Evolutionary conservation across 1,139 yeast species (phyloP), one percentile per base, ranked within the genome.

Genomic region (Debaryomyces subglobosus): DNA sequence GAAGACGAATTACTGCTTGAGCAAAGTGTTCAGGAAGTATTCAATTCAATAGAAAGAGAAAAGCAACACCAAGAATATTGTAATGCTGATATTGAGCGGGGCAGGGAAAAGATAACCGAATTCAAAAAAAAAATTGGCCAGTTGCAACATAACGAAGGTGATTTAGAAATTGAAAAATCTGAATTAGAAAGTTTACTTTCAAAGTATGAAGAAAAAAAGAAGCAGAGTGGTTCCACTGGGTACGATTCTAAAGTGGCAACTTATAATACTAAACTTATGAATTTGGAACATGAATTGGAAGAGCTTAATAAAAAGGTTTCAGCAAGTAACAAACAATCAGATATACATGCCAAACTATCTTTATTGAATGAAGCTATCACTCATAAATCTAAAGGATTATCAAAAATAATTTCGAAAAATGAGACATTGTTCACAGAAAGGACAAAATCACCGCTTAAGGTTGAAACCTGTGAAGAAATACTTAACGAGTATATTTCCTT

Each of bases 271-370:
- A 63, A 67, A 36, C 65, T 86, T 6, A 49, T 67, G 1, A 57
- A 64, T 7, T 49, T 82, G 12, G 95, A 86, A 54, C 65, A 61
- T 25, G 81, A 81, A 23, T 59, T 82, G 18, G 95, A 88, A 10
- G 73, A 72, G 0, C 56, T 84, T 20, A 79, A 80, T 48, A 74
- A 73, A 18, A 76, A 79, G 38, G 71, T 88, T 6, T 65, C 79
- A 5, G 64, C 69, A 15, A 76, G 80, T 13, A 84, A 81, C 54
- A 77, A 78, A 52, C 86, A 83, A 58, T 74, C 88, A 0, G 94
- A 84, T 46, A 58, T 78, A 2, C 69, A 79, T 50, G 84, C 88
- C 0, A 81, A 77, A 54, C 58, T 81, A 2, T 69, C 75, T 0
- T 61, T 82, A 35, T 58, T 84, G 13, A 61, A 61, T 16, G 79